Base-by-base conservation (phyloP, 108 stramenopile genomes). In the Cyclotella baltica region DNA sequence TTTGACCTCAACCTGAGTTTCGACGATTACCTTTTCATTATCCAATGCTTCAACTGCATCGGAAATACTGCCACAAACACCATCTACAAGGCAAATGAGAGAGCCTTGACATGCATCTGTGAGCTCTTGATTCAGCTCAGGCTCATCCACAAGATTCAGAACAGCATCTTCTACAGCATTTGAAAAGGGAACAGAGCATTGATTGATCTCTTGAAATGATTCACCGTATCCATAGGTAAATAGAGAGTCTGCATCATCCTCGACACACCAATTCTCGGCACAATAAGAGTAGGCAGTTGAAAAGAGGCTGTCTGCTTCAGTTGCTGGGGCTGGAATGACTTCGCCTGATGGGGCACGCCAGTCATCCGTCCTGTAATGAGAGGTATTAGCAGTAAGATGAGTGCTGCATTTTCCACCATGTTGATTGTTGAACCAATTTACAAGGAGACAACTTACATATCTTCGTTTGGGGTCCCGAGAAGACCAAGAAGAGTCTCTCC, bases 231-330 rank as follows among this genome's bases (percentile, higher is more conserved):
- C 31, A 47, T 73, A 43, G 2, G 22, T 43, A 6, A 10, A 10
- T 43, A 43, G 40, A 43, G 75, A 76, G 28, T 67, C 58, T 13
- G 20, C 18, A 29, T 30, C n/a, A 68, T 68, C 53, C 11, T 28
- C 20, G 23, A 69, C 38, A 40, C 75, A 76, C 75, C 75, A 76
- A 10, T 68, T 67, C 23, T 68, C 38, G 40, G 28, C 29, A 37
- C 75, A 76, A 46, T 69, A 76, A 8, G 67, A 33, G 40, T 76
- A 76, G 1, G 70, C 70, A 13, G n/a, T 37, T 4, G 70, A 71
- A 57, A 71, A 57, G 6, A 59, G 63, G 20, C 62, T 75, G 25
- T 67, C 67, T 30, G 19, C 27, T 4, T 50, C 67, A 52, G 0
- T 51, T 30, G 67, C 3, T 8, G 67, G 47, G 2, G 48, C 0